A percentile compares a stretch with the other conserved stretches of the same genome.
phyloP scores from a whole-genome alignment of 2,329 filamentous ascomycete genomes.

The Colletotrichum echinochloae region DNA sequence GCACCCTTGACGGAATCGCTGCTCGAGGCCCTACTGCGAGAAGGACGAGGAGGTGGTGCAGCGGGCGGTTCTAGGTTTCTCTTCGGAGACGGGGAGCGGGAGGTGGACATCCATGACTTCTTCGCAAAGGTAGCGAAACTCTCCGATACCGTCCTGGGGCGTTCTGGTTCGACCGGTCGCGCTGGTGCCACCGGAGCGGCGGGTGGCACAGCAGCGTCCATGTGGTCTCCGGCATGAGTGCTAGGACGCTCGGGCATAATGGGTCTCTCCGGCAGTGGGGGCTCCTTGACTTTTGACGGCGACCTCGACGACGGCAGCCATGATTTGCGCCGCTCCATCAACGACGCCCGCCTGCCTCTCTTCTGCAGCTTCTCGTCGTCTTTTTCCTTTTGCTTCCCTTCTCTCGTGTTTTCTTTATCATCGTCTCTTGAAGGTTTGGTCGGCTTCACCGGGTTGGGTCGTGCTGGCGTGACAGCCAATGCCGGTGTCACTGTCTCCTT shows the following conservation, averaged over 20 bases:
- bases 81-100: conserved; percentile 62
- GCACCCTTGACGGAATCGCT: conserved; percentile 44
- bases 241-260: conserved; percentile 40
- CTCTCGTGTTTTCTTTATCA: conserved; percentile 32
- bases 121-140: conserved; percentile 64
- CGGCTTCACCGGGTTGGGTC: conserved; percentile 22
- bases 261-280: conserved; percentile 45
- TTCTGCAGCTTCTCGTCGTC: conserved; percentile 29
- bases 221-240: conserved; percentile 38
- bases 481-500: conserved; percentile 44
- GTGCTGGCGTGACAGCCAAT: not conserved
- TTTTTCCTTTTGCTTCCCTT: conserved; percentile 38
- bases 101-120: conserved; percentile 63
- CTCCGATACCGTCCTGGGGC: conserved; percentile 55
- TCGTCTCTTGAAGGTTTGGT: conserved; percentile 28
- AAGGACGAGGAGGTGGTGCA: conserved; percentile 41
- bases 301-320: conserved; percentile 64
- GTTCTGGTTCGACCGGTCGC: conserved; percentile 48
- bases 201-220: conserved; percentile 28
- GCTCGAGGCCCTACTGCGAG: conserved; percentile 29
- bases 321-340: conserved; percentile 62
- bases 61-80: conserved; percentile 45
- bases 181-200: conserved; percentile 29
- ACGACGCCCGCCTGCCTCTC: conserved; percentile 56
- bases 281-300: conserved; percentile 51